Evolutionary conservation across 2,329 filamentous ascomycete genomes (phyloP).

Genomic region (Whalleya microplaca): DNA sequence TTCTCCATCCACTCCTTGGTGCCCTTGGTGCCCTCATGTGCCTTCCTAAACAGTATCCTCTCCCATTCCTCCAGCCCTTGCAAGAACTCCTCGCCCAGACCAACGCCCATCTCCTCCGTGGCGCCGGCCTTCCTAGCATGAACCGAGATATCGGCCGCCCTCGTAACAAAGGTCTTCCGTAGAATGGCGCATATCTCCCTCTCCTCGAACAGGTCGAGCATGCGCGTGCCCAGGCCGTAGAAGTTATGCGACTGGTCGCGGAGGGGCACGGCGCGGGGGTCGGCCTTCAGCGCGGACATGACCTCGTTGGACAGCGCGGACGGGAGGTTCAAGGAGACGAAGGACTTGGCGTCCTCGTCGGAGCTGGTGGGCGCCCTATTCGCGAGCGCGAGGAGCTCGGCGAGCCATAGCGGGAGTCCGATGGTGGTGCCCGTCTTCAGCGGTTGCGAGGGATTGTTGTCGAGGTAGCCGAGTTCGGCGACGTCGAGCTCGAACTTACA

Average conservation of each 20-base stretch:
- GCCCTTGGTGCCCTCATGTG: conserved; percentile 73
- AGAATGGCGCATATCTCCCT: conserved; percentile 74
- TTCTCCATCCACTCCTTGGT: conserved; percentile 72
- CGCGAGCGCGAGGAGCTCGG: conserved; percentile 85
- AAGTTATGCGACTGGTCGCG: conserved; percentile 85
- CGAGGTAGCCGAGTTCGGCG: conserved; percentile 84
- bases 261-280: conserved; percentile 82
- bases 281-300: conserved; percentile 86
- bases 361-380: conserved; percentile 42
- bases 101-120: conserved; percentile 59
- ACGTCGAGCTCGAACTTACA: conserved; percentile 93
- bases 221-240: conserved; percentile 81
- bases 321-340: conserved; percentile 82
- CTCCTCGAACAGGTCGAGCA: conserved; percentile 91
- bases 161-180: conserved; percentile 76
- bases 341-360: conserved; percentile 53
- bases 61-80: conserved; percentile 90
- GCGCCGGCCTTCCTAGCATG: conserved; percentile 85
- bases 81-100: conserved; percentile 76
- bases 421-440: conserved; percentile 82
- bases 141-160: conserved; percentile 82
- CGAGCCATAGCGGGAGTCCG: conserved; percentile 89
- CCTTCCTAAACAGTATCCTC: conserved; percentile 72
- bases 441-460: conserved; percentile 72
- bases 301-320: conserved; percentile 77